These are phyloP conservation scores for Trichoderma koningiopsis DNA, from an alignment of 2,329 filamentous ascomycete genomes.

Conservation along the genomic window DNA sequence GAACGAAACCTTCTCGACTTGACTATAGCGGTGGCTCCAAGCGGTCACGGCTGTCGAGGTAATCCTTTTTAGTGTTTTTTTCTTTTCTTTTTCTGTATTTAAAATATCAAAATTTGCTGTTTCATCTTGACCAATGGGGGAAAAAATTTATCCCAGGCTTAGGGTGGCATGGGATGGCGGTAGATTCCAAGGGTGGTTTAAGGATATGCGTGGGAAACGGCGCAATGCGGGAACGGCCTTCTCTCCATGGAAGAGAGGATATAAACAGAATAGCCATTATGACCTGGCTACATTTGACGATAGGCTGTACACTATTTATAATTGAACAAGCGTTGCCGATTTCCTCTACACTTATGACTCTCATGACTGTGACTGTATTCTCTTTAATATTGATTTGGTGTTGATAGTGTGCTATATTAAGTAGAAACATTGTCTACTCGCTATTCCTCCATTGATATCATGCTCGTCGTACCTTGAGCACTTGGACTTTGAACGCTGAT, in stretches of 20 bases:
- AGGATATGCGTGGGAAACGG: constrained; percentile 14
- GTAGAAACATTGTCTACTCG: background rate
- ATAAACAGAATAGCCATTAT: background rate
- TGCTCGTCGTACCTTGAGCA: too few relatives aligned
- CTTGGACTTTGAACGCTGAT: background rate
- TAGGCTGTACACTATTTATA: constrained; percentile 21
- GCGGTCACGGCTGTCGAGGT: constrained; percentile 31
- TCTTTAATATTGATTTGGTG: background rate
- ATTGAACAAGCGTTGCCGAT: constrained; percentile 19
- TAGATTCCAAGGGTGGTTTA: constrained; percentile 23
- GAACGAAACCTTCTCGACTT: background rate
- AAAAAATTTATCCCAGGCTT: background rate
- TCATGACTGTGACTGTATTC: background rate
- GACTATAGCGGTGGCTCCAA: constrained; percentile 27
- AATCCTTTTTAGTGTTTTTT: constrained; percentile 27
- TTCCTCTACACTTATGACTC: background rate
- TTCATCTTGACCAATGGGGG: background rate
- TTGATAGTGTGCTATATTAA: background rate
- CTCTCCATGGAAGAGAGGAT: constrained; percentile 1
- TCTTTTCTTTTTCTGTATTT: background rate
- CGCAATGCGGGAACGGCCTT: constrained; percentile 23
- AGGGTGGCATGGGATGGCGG: background rate
- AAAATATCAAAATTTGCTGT: background rate
- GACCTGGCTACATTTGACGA: background rate
- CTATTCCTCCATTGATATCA: background rate